Evolutionary conservation across 202 grass and related monocot genomes (phyloP).

Genomic region (Cymbopogon flexuosus): DNA sequence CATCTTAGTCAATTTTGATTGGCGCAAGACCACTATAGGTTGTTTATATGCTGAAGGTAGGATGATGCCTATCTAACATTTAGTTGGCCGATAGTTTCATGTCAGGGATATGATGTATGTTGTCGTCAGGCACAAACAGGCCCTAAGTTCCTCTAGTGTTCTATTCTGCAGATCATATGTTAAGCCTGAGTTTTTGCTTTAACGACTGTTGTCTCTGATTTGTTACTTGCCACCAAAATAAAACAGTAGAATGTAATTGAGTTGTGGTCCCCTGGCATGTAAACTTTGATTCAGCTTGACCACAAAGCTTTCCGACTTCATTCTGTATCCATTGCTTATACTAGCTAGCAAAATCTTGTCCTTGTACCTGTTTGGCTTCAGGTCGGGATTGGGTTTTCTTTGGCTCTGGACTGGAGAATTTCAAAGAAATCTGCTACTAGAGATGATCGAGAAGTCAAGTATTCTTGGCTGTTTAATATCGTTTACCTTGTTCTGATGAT

Average conservation of each 20-base stretch:
- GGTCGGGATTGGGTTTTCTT: neutral
- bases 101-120: slow-evolving; percentile 7
- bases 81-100: slow-evolving; percentile 33
- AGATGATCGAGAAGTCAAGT: neutral
- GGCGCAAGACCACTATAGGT: neutral
- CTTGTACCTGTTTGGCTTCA: neutral
- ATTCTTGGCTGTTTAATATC: too few relatives aligned
- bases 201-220: neutral
- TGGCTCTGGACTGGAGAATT: neutral
- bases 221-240: slow-evolving; percentile 6
- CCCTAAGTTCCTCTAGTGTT: neutral
- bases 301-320: neutral
- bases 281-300: neutral
- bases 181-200: slow-evolving; percentile 13
- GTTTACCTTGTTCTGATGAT: too few relatives aligned
- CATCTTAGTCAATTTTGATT: slow-evolving; percentile 26
- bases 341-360: neutral
- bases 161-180: neutral
- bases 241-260: neutral
- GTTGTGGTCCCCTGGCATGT: neutral
- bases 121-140: neutral
- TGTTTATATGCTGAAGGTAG: slow-evolving; percentile 38
- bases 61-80: slow-evolving; percentile 21
- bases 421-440: neutral
- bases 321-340: neutral